Evolutionary conservation across 2,329 filamentous ascomycete species (phyloP).

Genomic region (Falciphora oryzae): DNA sequence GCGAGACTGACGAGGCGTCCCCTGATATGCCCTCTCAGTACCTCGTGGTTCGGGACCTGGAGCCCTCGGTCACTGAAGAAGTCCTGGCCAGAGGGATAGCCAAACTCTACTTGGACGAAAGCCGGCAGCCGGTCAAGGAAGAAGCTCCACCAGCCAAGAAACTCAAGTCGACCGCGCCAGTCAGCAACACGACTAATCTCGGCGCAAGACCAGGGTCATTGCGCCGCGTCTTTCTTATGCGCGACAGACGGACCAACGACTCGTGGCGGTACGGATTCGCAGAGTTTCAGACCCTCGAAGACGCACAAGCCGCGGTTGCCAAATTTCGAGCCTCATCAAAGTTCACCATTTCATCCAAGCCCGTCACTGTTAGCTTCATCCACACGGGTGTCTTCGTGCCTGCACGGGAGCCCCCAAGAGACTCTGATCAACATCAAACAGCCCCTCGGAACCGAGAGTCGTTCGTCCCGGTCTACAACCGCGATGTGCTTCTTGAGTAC

Average conservation of each 20-base stretch:
- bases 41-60: constrained; percentile 66
- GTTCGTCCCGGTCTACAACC: constrained; percentile 8
- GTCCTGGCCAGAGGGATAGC: constrained; percentile 66
- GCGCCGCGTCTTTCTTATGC: constrained; percentile 69
- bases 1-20: constrained; percentile 37
- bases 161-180: constrained; percentile 54
- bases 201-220: constrained; percentile 71
- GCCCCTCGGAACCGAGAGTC: not conserved
- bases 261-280: constrained; percentile 80
- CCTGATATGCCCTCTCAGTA: constrained; percentile 63
- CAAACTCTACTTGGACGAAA: constrained; percentile 60
- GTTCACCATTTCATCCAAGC: constrained; percentile 71
- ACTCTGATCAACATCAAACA: not conserved
- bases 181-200: constrained; percentile 50
- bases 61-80: constrained; percentile 65
- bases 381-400: constrained; percentile 82
- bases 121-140: constrained; percentile 37
- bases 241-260: constrained; percentile 64
- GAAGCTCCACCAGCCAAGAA: constrained; percentile 37
- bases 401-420: constrained; percentile 22
- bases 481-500: constrained; percentile 6
- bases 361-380: constrained; percentile 67
- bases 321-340: constrained; percentile 67
- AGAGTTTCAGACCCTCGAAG: constrained; percentile 71
- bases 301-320: constrained; percentile 67